Conservation (phyloP, 1,284 basidiomycete genomes). For the Coniferiporia weirii region DNA sequence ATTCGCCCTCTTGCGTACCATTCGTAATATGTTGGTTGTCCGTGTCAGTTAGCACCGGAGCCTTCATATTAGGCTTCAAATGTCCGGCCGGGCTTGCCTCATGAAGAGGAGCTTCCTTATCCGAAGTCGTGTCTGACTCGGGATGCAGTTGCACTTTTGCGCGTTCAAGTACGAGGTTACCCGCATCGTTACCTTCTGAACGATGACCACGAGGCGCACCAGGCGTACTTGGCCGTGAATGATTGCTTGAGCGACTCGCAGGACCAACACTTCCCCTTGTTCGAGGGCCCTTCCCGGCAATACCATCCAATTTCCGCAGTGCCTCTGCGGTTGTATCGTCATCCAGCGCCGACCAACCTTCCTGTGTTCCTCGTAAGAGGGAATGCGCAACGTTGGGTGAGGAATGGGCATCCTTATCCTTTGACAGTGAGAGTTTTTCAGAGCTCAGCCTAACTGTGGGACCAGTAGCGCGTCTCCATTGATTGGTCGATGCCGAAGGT, state of each 20-base stretch:
- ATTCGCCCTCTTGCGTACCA: constrained; percentile 1
- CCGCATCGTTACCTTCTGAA: constrained; percentile 37
- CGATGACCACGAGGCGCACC: constrained; percentile 30
- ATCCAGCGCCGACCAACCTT: constrained; percentile 79
- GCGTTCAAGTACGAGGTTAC: neutral
- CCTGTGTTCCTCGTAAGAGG: constrained; percentile 71
- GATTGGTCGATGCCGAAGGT: neutral
- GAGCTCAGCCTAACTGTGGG: constrained; percentile 9
- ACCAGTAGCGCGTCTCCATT: constrained; percentile 15
- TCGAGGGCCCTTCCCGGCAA: constrained; percentile 69
- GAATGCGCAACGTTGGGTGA: constrained; percentile 74
- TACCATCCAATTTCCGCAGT: constrained; percentile 88
- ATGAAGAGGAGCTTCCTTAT: neutral
- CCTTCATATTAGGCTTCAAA: neutral
- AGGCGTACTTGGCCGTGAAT: constrained; percentile 75
- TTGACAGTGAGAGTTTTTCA: constrained; percentile 11
- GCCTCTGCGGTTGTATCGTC: constrained; percentile 89
- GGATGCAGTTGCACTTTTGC: constrained; percentile 1
- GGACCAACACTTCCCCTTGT: constrained; percentile 58
- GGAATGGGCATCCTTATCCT: constrained; percentile 34
- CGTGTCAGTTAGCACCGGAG: neutral
- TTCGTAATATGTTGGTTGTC: neutral
- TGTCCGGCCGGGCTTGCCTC: neutral
- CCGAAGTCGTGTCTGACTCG: neutral
- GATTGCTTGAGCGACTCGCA: constrained; percentile 53